Evolutionary conservation across 2,329 filamentous ascomycete genomes (phyloP), one percentile per base, ranked within the genome.

Genomic region (Fusarium guadeloupense): DNA sequence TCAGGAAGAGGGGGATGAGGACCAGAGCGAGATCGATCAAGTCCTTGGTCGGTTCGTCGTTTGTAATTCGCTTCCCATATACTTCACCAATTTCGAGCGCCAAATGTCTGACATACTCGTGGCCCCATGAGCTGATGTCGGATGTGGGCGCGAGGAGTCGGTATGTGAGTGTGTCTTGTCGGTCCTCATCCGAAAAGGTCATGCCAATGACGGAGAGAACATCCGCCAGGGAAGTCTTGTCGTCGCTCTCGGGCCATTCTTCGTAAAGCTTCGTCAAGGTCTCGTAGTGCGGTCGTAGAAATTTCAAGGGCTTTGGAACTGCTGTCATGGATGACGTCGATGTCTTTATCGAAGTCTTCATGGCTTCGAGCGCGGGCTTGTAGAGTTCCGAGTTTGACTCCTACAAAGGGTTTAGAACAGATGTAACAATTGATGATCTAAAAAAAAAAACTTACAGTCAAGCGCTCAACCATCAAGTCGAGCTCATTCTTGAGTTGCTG

Each of bases 321-420:
- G 95, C 95, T 42, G 95, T 99, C 95, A 99, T 99, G 39, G 96
- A 99, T 56, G 93, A 98, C 67, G 95, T 99, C 57, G 95, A 97
- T 51, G 95, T 99, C 83, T 97, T 98, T 83, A 99, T 99, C 74
- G 92, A 96, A 72, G 89, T 92, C 83, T 97, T 98, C 87, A 99
- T 97, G 68, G 93, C 90, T 78, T 98, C 93, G 68, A 99, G 83
- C 49, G 95, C 91, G 56, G 93, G 87, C 76, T 93, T 94, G 82
- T 98, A 97, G 68, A 98, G 89, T 55, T 87, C 88, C 66, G 85
- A 84, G 79, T 98, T 91, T 66, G 89, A 84, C 81, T 98, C 95
- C 92, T 96, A 72, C 4, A 58, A 20, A 38, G 37, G 10, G 20
- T 62, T 69, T 51, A 72, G 59, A 43, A 54, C 47, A 19, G 26